These are phyloP conservation scores for Brassica carinata DNA, from an alignment of 345 rosid genomes.

Conservation along the genomic window DNA sequence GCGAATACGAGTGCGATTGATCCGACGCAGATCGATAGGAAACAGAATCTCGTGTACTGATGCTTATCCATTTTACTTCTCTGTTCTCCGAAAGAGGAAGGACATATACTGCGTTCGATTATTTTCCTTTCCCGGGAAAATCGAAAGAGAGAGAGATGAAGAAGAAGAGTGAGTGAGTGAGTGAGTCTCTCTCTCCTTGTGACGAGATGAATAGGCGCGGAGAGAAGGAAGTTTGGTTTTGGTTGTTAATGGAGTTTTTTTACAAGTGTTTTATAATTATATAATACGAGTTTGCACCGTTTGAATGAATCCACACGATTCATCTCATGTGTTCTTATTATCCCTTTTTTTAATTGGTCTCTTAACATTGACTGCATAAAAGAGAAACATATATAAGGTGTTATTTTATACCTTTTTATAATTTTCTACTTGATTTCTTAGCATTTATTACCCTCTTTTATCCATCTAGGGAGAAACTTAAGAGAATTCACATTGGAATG, in stretches of 20 bases:
- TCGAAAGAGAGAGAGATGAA: constrained; percentile 7
- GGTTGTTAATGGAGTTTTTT: constrained; percentile 12
- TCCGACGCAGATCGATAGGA: constrained; percentile 22
- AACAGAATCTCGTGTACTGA: constrained; percentile 21
- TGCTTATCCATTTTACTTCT: constrained; percentile 20
- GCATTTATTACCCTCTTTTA: neutral
- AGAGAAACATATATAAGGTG: neutral
- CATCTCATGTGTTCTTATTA: neutral
- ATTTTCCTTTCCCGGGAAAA: constrained; percentile 17
- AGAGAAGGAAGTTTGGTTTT: constrained; percentile 35
- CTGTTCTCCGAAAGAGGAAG: neutral
- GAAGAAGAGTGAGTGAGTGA: neutral
- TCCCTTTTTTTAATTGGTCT: neutral
- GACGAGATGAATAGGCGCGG: constrained; percentile 36
- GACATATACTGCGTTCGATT: neutral
- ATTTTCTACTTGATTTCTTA: neutral
- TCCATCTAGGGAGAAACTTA: neutral
- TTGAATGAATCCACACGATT: neutral
- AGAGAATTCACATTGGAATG: neutral
- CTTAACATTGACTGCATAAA: neutral
- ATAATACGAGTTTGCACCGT: neutral
- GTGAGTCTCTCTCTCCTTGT: neutral
- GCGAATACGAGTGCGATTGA: constrained; percentile 34
- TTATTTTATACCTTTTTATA: neutral
- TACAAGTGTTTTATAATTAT: too few species aligned